Evolutionary conservation across 768 basidiomycete species (phyloP), one percentile per base, ranked within the genome.

Genomic region (Hydnomerulius pinastri): DNA sequence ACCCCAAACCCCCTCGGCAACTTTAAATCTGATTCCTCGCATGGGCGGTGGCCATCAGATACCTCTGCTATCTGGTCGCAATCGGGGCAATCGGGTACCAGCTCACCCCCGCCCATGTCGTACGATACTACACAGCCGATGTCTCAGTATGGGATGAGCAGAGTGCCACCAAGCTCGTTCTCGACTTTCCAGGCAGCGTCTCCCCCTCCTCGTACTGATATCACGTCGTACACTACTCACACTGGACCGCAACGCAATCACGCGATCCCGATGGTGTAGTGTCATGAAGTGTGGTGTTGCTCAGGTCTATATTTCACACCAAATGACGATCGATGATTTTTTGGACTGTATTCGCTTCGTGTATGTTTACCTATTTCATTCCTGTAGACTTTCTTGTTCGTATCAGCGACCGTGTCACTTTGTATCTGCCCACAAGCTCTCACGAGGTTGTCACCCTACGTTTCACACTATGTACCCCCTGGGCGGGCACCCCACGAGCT

Each of bases 251-350:
- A 46, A 6, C 53, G 39, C 17, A 43, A 48, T 18, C 62, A 11
- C 2, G 18, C 55, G 17, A 51, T 67, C 47, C 63, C 63, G 6
- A 65, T 65, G 3, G 12, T 65, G 28, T 65, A 55, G 38, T 17
- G 33, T n/a, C n/a, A n/a, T n/a, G n/a, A n/a, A n/a, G n/a, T n/a
- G n/a, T n/a, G n/a, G n/a, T n/a, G n/a, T n/a, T n/a, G n/a, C n/a
- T n/a, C n/a, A n/a, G n/a, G n/a, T n/a, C n/a, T n/a, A n/a, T n/a
- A n/a, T n/a, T n/a, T n/a, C n/a, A n/a, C n/a, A n/a, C n/a, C n/a
- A n/a, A n/a, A n/a, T n/a, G n/a, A n/a, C n/a, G n/a, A n/a, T n/a
- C n/a, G n/a, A n/a, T n/a, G n/a, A n/a, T n/a, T n/a, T n/a, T n/a
- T n/a, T n/a, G n/a, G n/a, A n/a, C n/a, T n/a, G n/a, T n/a, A n/a